These are phyloP conservation scores for Gloeophyllum trabeum DNA, from an alignment of 768 basidiomycete genomes.

Conservation along the genomic window DNA sequence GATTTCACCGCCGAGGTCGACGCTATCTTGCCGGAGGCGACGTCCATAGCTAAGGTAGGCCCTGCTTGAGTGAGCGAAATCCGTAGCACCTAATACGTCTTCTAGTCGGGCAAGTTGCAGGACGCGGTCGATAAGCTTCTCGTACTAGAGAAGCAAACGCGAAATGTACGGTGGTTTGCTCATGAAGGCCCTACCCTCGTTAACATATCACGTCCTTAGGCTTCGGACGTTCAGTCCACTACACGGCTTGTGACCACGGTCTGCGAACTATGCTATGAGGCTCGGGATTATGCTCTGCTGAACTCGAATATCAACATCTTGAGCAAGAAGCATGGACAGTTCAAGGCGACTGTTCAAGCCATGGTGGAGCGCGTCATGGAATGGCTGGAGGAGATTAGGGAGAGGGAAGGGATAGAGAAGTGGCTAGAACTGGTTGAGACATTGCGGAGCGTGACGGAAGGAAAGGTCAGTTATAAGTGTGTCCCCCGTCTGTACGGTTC, in stretches of 20 bases:
- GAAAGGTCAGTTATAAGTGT: slow-evolving; percentile 55
- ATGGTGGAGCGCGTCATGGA: slow-evolving; percentile 81
- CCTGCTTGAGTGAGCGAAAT: background rate
- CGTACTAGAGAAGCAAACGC: slow-evolving; percentile 85
- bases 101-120: slow-evolving; percentile 69
- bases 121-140: slow-evolving; percentile 87
- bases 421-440: slow-evolving; percentile 90
- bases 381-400: slow-evolving; percentile 72
- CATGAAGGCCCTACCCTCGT: background rate
- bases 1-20: slow-evolving; percentile 84
- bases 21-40: slow-evolving; percentile 57
- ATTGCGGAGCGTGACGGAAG: slow-evolving; percentile 85
- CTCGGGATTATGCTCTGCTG: slow-evolving; percentile 55
- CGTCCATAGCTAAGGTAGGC: slow-evolving; percentile 59
- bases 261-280: slow-evolving; percentile 60
- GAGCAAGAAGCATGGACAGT: slow-evolving; percentile 95
- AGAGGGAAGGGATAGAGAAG: slow-evolving; percentile 51
- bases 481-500: background rate
- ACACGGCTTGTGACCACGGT: slow-evolving; percentile 72
- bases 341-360: slow-evolving; percentile 82
- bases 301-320: slow-evolving; percentile 59
- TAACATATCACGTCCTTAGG: slow-evolving; percentile 32
- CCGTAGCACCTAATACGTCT: slow-evolving; percentile 5
- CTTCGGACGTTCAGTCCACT: slow-evolving; percentile 89
- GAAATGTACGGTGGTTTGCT: slow-evolving; percentile 56